Evolutionary conservation across 306 rosid genomes (phyloP).

Genomic region (Lagenaria siceraria): DNA sequence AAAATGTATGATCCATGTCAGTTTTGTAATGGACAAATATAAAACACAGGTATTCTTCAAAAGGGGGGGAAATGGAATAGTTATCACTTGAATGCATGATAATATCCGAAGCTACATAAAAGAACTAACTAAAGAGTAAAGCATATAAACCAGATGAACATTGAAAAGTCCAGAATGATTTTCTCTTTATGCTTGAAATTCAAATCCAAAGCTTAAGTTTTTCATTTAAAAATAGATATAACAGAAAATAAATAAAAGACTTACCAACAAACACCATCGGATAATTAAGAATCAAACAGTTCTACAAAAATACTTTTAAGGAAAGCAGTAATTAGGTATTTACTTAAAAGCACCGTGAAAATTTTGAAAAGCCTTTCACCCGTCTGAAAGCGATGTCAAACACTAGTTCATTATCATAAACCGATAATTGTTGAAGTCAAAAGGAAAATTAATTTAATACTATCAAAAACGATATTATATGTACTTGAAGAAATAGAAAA

Average conservation of each 20-base stretch:
- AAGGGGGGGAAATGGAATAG: too few species aligned
- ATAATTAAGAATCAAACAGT: not conserved
- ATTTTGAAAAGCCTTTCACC: not conserved
- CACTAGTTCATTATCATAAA: not conserved
- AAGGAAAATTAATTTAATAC: not conserved
- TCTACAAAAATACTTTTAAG: not conserved
- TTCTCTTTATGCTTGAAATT: not conserved
- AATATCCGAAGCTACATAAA: not conserved
- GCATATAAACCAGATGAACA: not conserved
- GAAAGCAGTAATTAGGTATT: not conserved
- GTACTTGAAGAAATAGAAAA: not conserved
- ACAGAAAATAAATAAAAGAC: not conserved
- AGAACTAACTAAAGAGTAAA: not conserved
- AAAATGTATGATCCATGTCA: not conserved
- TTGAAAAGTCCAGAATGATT: not conserved
- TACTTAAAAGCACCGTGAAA: not conserved
- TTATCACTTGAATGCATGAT: not conserved
- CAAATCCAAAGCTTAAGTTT: not conserved
- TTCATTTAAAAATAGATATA: too few species aligned
- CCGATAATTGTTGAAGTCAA: not conserved
- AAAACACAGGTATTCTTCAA: not conserved
- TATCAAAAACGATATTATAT: not conserved
- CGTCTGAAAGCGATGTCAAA: not conserved
- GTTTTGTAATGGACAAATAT: not conserved
- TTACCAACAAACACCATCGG: not conserved